Base-by-base conservation (phyloP, 257 asterid species). In the Solanum paucissectum region DNA sequence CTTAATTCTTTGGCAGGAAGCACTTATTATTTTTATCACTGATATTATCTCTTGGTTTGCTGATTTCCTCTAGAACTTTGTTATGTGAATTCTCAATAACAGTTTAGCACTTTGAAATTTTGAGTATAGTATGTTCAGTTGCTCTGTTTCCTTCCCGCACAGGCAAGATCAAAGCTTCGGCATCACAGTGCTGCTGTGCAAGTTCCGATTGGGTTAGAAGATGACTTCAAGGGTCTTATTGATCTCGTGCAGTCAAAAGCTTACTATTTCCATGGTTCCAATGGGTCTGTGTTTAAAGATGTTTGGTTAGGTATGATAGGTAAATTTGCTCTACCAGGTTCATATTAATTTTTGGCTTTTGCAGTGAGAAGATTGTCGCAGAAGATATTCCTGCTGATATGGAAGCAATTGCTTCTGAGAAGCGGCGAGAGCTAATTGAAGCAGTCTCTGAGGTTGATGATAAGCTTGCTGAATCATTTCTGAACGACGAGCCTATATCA, bases 171-270 rank as follows among this genome's bases (percentile, higher is more conserved):
- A 86, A 97, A 96, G 90, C 99, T 97, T 92, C 98, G 99, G 87
- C 99, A 96, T 90, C 99, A 97, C 88, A 92, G 95, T 69, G 99
- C 98, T 93, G 99, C 99, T 27, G 95, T 97, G 91, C 99, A 97
- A 93, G 92, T 94, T 76, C 99, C 98, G 34, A 95, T 97, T 88
- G 99, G 99, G 88, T 87, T 97, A 91, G 99, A 97, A 92, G 99
- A 96, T 44, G 98, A 96, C 83, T 97, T 97, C 94, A 94, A 94
- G 91, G 99, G 98, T 91, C 95, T 97, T 69, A 85, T 97, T 87
- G 99, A 96, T 93, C 94, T 97, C 86, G 98, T 97, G 93, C 90
- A 89, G 66, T 89, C 92, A 94, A 94, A 97, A 92, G 98, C 98
- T 91, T 89, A 88, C 89, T 93, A 92, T 91, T 97, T 96, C 75